Evolutionary conservation across 148 eudicot genomes (phyloP), one percentile per base, ranked within the genome.

Genomic region (Amaranthus palmeri): DNA sequence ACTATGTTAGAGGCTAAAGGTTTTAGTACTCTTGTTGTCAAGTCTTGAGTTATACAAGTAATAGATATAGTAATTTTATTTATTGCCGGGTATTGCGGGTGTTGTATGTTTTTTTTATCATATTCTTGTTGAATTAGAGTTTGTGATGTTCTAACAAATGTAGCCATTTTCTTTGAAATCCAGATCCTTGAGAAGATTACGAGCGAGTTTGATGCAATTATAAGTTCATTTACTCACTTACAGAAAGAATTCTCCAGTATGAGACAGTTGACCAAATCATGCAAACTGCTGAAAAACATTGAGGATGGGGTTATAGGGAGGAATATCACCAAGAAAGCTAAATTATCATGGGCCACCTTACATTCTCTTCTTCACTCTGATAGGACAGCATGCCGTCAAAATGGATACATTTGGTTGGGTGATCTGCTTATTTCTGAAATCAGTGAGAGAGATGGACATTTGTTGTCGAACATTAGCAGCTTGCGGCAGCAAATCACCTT

Each of bases 361-460:
- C 98, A 95, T 82, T 95, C 98, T 76, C 97, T 95, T 82, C 90
- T 95, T 75, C 98, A 95, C 85, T 95, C 98, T 60, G 93, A 91
- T 75, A 83, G 96, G 72, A 73, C 76, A 56, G 78, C 85, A 40
- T 89, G 85, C 77, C 98, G 98, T 59, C 89, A 87, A 67, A 85
- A 95, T 81, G 98, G 98, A 44, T 95, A 89, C 71, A 81, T 89
- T 70, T 95, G 97, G 98, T 81, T 95, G 81, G 97, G 98, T 64
- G 96, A 95, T 80, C 73, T 95, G 84, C 91, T 95, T 72, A 79
- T 89, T 57, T 85, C 86, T 73, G 97, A 95, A 86, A 85, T 95
- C 58, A 86, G 87, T 43, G 88, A 87, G 65, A 79, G 77, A 40
- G 86, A 84, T 80, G 67, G 76, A 68, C 74, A 73, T 78, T 73